These are phyloP conservation scores for Excoecaria agallocha DNA, from an alignment of 345 rosid species.

Conservation along the genomic window DNA sequence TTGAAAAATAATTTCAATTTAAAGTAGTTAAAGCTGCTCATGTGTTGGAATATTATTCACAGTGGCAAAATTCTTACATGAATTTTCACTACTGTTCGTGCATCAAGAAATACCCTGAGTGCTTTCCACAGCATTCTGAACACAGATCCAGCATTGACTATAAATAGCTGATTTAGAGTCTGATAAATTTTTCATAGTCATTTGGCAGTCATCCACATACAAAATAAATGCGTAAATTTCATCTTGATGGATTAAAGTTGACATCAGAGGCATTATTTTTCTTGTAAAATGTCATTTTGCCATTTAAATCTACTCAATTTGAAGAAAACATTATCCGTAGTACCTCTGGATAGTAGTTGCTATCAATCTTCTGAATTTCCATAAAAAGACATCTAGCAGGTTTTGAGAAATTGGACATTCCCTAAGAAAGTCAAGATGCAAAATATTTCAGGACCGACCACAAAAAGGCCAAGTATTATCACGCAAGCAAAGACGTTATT, in stretches of 20 bases:
- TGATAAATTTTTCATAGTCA: constrained; percentile 21
- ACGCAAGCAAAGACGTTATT: background rate
- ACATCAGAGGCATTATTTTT: too few relatives aligned
- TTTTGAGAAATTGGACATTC: constrained; percentile 64
- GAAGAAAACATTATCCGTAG: background rate
- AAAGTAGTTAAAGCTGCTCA: background rate
- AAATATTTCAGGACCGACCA: constrained; percentile 16
- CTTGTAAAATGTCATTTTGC: too few relatives aligned
- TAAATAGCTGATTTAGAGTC: constrained; percentile 48
- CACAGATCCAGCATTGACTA: constrained; percentile 64
- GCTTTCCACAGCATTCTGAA: constrained; percentile 65
- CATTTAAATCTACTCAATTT: too few relatives aligned
- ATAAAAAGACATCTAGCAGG: constrained; percentile 54
- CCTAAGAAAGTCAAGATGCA: constrained; percentile 36
- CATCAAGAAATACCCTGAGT: constrained; percentile 49
- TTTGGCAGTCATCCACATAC: constrained; percentile 2
- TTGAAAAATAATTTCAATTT: background rate
- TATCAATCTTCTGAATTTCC: constrained; percentile 67
- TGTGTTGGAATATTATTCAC: background rate
- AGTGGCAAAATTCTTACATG: constrained; percentile 29
- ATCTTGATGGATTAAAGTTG: background rate
- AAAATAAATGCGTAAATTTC: background rate
- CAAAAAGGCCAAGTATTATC: background rate
- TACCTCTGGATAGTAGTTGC: constrained; percentile 73
- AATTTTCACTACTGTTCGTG: constrained; percentile 52